phyloP scores from a whole-genome alignment of 2,329 filamentous ascomycete genomes.

The Trichophyton simii region DNA sequence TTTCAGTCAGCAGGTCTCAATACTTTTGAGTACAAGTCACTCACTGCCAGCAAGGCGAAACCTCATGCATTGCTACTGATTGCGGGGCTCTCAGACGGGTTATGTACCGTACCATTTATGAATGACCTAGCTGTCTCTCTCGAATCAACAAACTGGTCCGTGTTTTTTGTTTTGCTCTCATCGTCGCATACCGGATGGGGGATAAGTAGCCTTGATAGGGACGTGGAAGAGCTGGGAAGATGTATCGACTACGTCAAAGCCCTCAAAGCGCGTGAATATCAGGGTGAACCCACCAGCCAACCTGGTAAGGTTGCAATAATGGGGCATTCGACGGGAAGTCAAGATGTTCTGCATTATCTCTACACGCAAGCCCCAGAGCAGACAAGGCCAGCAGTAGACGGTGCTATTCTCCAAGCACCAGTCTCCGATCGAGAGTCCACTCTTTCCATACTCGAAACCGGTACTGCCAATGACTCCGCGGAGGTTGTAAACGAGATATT shows the following conservation, averaged over 20 bases:
- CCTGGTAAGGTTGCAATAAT: constrained; percentile 50
- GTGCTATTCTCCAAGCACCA: constrained; percentile 66
- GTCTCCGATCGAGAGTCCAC: constrained; percentile 60
- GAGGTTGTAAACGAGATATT: constrained; percentile 17
- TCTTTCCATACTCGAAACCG: constrained; percentile 24
- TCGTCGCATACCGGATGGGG: constrained; percentile 47
- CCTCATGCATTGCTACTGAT: constrained; percentile 45
- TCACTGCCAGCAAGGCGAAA: constrained; percentile 18
- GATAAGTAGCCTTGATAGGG: constrained; percentile 38
- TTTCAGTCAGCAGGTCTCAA: constrained; percentile 27
- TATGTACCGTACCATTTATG: constrained; percentile 44
- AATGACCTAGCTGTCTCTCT: constrained; percentile 38
- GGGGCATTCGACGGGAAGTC: constrained; percentile 58
- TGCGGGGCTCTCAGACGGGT: constrained; percentile 47
- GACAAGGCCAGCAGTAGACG: constrained; percentile 49
- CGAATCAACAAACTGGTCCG: constrained; percentile 38
- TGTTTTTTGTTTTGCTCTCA: constrained; percentile 40
- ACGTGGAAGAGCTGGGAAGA: constrained; percentile 42
- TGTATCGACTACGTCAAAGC: constrained; percentile 41
- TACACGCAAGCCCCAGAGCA: constrained; percentile 19
- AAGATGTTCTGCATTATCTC: constrained; percentile 56
- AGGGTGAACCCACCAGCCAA: constrained; percentile 3
- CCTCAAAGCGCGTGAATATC: constrained; percentile 17
- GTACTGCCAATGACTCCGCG: constrained; percentile 9
- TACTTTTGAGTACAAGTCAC: constrained; percentile 30